Base-by-base conservation (phyloP, 2,329 filamentous ascomycete species). In the Akanthomyces lecanii region DNA sequence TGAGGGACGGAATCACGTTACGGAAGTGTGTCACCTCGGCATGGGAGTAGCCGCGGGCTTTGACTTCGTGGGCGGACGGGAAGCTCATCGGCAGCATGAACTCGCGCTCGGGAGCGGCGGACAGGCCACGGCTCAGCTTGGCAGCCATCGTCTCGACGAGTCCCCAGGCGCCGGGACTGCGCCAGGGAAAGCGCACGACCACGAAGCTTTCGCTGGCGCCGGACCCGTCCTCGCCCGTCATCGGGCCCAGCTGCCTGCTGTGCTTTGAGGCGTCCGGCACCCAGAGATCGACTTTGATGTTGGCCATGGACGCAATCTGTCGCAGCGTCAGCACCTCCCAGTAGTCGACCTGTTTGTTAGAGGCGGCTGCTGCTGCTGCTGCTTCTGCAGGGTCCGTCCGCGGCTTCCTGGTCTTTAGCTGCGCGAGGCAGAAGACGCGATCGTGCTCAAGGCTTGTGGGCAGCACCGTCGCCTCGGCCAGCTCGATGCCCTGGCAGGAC, bases 361-460 rank as follows among this genome's bases (percentile, higher is more conserved):
- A 23, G 42, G 33, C 5, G 42, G 33, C 5, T 2, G 40, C 6
- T 23, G 51, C 52, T 48, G 30, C 28, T 30, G 12, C 38, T 52
- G 33, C 5, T 2, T 30, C 6, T 23, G 51, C 45, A 48, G 30
- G 6, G 12, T 30, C 33, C 54, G 48, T 21, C 23, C 23, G 33
- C 33, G 10, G 33, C 28, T 54, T 61, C 58, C 40, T 62, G 30
- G 52, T 62, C 72, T 78, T 78, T 65, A 83, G 78, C 73, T 93
- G 89, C 1, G 90, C 92, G 72, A 97, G 91, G 54, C 86, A 89
- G 78, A 92, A 96, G 68, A 94, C 84, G 6, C 92, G 85, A 75
- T 97, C 92, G 74, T 89, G 90, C 72, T 89, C 84, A 63, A 96
- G 80, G 2, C 92, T 92, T 2, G 85, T 85, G 6, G 85, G 78